These are phyloP conservation scores for Schoenoplectus tabernaemontani DNA, from an alignment of 202 grass and related monocot genomes.

Conservation along the genomic window DNA sequence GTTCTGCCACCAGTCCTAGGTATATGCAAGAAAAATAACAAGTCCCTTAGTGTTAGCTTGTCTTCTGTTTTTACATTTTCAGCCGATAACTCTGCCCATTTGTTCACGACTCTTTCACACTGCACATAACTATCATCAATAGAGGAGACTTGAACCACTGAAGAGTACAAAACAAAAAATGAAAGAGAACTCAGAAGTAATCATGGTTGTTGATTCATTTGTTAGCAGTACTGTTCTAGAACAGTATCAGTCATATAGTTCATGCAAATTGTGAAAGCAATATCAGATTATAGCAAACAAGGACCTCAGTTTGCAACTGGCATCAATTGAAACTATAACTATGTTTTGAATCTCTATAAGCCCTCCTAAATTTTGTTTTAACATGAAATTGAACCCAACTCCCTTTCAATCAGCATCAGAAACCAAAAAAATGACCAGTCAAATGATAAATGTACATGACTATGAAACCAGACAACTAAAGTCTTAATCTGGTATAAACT, in stretches of 20 bases:
- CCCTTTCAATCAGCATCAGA: background rate
- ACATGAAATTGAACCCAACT: background rate
- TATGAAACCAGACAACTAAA: too few species aligned
- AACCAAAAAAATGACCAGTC: too few species aligned
- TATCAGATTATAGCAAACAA: background rate
- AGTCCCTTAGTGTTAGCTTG: constrained; percentile 65
- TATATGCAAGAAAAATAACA: constrained; percentile 95
- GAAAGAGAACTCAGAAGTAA: background rate
- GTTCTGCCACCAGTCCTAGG: constrained; percentile 83
- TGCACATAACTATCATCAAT: constrained; percentile 31
- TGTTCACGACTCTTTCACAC: constrained; percentile 55
- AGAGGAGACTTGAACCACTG: constrained; percentile 21
- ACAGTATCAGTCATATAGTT: background rate
- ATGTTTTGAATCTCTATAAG: background rate
- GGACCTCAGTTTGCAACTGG: background rate
- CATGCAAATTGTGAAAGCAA: background rate
- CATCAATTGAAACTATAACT: background rate
- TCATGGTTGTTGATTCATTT: background rate
- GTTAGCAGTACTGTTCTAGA: background rate
- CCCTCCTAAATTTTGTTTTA: background rate
- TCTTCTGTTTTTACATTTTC: constrained; percentile 34
- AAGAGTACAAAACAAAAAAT: background rate
- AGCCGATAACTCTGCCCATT: constrained; percentile 43
- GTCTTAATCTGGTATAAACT: too few species aligned
- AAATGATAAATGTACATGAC: too few species aligned